Evolutionary conservation across 495 filamentous ascomycete species (phyloP).

Genomic region (Tuber indicum): DNA sequence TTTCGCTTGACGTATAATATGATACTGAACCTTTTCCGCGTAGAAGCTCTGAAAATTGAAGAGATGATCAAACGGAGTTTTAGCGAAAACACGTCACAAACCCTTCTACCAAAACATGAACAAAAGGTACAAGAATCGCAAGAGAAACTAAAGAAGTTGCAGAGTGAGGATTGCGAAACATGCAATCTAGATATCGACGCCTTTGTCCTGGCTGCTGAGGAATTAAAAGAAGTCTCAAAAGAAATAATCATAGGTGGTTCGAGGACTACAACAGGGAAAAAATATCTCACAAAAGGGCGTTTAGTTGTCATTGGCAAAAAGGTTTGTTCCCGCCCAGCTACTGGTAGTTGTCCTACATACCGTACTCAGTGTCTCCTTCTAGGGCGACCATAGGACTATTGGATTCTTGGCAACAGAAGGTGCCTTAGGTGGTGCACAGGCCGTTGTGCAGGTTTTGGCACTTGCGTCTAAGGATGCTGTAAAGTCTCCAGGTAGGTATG

Average conservation of each 20-base stretch:
- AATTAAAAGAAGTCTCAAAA: constrained; percentile 63
- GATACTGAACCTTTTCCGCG: constrained; percentile 91
- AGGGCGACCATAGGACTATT: constrained; percentile 32
- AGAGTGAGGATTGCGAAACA: constrained; percentile 71
- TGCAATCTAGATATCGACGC: constrained; percentile 72
- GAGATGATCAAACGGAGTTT: constrained; percentile 99
- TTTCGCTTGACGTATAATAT: constrained; percentile 98
- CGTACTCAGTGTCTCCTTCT: constrained; percentile 10
- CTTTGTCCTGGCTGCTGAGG: constrained; percentile 74
- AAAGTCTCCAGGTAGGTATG: constrained; percentile 20
- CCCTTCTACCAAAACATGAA: constrained; percentile 87
- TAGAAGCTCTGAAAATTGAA: constrained; percentile 96
- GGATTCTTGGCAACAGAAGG: constrained; percentile 35
- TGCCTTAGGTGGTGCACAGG: constrained; percentile 23
- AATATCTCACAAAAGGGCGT: constrained; percentile 65
- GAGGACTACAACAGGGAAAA: constrained; percentile 67
- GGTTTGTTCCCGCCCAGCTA: constrained; percentile 25
- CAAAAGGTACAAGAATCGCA: constrained; percentile 89
- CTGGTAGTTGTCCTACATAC: neutral
- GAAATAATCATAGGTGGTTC: constrained; percentile 68
- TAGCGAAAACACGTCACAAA: constrained; percentile 97
- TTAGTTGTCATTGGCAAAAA: constrained; percentile 55
- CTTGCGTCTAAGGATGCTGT: constrained; percentile 26
- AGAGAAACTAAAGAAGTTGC: constrained; percentile 80
- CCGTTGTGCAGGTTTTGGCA: constrained; percentile 29